Conservation (phyloP, 129 eudicot genomes). For the Flaveria bidentis region DNA sequence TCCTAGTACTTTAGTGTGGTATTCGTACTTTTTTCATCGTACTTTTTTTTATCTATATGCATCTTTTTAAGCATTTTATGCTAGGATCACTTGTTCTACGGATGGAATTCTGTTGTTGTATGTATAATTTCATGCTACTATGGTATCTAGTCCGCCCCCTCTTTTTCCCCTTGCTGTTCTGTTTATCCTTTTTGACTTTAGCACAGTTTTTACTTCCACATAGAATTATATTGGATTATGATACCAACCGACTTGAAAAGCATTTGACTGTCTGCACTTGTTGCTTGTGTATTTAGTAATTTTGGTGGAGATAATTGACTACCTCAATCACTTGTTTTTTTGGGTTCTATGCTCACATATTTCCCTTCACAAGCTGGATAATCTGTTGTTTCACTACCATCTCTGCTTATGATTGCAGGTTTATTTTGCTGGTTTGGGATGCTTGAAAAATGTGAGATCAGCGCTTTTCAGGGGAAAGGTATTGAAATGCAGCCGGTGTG, state of each 20-base stretch:
- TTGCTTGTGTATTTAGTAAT: slow-evolving; percentile 25
- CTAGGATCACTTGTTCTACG: slow-evolving; percentile 1
- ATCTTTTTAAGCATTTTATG: not conserved
- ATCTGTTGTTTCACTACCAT: slow-evolving; percentile 9
- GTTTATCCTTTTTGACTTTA: slow-evolving; percentile 3
- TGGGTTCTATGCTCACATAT: slow-evolving; percentile 20
- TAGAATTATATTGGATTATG: slow-evolving; percentile 6
- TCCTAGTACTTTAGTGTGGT: not conserved
- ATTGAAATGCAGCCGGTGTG: slow-evolving; percentile 89
- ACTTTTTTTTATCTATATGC: not conserved
- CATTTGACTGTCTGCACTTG: slow-evolving; percentile 9
- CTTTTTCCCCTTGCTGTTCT: slow-evolving; percentile 18
- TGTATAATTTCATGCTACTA: not conserved
- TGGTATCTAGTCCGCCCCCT: not conserved
- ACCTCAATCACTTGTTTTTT: slow-evolving; percentile 12
- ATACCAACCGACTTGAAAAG: slow-evolving; percentile 6
- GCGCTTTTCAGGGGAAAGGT: slow-evolving; percentile 96
- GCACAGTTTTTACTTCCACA: not conserved
- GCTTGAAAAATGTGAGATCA: slow-evolving; percentile 93
- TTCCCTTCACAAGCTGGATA: slow-evolving; percentile 4
- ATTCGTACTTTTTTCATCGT: not conserved
- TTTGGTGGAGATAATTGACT: slow-evolving; percentile 17
- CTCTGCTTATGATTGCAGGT: slow-evolving; percentile 55
- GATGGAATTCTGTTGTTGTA: not conserved
- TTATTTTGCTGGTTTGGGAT: slow-evolving; percentile 96